Evolutionary conservation across 2,329 filamentous ascomycete species (phyloP), one percentile per base, ranked within the genome.

Genomic region (Aspergillus novofumigatus): DNA sequence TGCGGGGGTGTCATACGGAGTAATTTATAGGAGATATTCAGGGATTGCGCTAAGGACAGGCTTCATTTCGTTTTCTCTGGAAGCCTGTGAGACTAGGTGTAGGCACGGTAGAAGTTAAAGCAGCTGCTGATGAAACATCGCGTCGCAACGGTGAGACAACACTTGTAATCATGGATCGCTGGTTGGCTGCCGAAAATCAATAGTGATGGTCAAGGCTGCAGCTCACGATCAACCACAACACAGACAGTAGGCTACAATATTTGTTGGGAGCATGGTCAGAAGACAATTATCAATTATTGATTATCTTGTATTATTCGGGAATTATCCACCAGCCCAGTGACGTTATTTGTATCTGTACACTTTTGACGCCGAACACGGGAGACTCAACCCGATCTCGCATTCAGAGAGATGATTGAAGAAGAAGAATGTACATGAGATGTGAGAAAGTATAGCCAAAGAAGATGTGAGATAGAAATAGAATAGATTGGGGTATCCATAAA

Each of bases 391-490:
- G 32, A 38, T 38, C 14, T 38, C 5, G 32, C 32, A 38, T 17
- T 17, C 32, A 6, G 32, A 6, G 32, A 35, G 29, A 14, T 41
- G 23, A 51, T 21, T 21, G 35, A 25, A 51, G 52, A 51, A 21
- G 42, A 56, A 29, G 9, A 11, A 29, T 56, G 20, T 44, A 21
- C 42, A 45, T 3, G 23, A 23, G 20, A 47, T 47, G 11, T 35
- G 41, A 47, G 32, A 41, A 51, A 38, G 21, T 25, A 47, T 23
- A 26, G 44, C 44, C 44, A 47, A 53, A 53, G 55, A 58, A 42
- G 32, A 54, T 50, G 54, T 54, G 44, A 49, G 62, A 58, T 51
- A 49, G 45, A 49, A 56, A 60, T 35, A 35, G 11, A 56, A 59
- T 41, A 35, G 32, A 35, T 35, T 53, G 21, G 53, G 44, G 35